Base-by-base conservation (phyloP, 768 basidiomycete species). In the Hypholoma fasciculare region DNA sequence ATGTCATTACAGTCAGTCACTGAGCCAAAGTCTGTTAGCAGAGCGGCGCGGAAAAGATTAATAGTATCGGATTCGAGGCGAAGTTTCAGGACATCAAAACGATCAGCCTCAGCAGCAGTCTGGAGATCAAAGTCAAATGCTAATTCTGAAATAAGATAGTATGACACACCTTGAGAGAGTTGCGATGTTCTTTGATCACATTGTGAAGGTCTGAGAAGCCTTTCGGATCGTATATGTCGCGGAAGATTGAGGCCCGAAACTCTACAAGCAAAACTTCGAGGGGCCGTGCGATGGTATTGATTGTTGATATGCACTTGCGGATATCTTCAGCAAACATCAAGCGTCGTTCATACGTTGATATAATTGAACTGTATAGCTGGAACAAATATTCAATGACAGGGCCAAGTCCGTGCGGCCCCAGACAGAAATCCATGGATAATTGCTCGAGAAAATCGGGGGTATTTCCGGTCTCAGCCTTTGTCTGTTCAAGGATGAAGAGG, bases 21-120 rank as follows among this genome's bases (percentile, higher is more conserved):
- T 14, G 53, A 54, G 27, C 53, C 53, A 34, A 54, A 54, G 34
- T 54, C 53, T 5, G 37, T 17, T 19, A 46, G 17, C 4, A 54
- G 26, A 12, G 53, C 53, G 12, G 53, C 40, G 19, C 30, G 53
- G 38, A 44, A 54, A 23, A 46, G 23, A 17, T 54, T 23, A 34
- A 36, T 4, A 13, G 38, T 44, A 23, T 54, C 53, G 26, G 16
- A 27, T 16, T 17, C 43, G 14, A 54, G 39, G 27, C 43, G 23
- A 4, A 54, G n/a, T 8, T 54, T 43, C 16, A 54, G 40, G 26
- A 54, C 20, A 12, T 23, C 3, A 17, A 54, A 42, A n/a, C 39
- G 40, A 7, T 30, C 27, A 4, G 3, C 27, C 7, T 23, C 17
- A 2, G 20, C 43, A n/a, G 19, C 43, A n/a, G 26, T 37, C 42